A percentile compares a stretch with the other conserved stretches of the same genome.
These are phyloP conservation scores for Aspergillus terreus DNA, from an alignment of 2,329 filamentous ascomycete genomes.

Conservation along the genomic window DNA sequence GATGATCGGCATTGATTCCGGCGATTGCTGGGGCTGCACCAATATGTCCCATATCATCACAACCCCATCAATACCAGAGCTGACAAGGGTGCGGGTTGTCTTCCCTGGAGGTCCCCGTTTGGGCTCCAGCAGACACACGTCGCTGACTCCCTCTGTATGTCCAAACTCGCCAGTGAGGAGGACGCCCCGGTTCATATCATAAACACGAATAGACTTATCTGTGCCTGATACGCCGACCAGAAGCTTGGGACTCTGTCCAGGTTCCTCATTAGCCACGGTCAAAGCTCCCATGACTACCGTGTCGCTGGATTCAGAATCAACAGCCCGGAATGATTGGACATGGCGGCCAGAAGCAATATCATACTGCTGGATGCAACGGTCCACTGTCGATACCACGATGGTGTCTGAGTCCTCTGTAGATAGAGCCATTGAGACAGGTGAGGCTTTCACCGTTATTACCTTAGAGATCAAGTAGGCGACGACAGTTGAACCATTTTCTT, in stretches of 20 bases:
- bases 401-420: conserved; percentile 57
- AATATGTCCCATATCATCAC: conserved; percentile 70
- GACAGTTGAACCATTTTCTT: conserved; percentile 50
- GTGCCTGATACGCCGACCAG: conserved; percentile 88
- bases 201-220: conserved; percentile 91
- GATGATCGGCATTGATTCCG: conserved; percentile 25
- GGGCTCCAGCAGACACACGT: conserved; percentile 66
- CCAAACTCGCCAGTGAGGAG: conserved; percentile 90
- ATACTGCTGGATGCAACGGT: conserved; percentile 58
- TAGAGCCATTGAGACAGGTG: conserved; percentile 78
- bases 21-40: conserved; percentile 30
- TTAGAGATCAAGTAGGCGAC: conserved; percentile 74
- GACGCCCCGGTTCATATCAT: conserved; percentile 71
- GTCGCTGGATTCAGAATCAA: conserved; percentile 75
- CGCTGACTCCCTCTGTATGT: conserved; percentile 89
- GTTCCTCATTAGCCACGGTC: conserved; percentile 52
- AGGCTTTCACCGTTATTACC: conserved; percentile 78
- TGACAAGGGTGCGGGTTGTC: conserved; percentile 55
- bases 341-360: conserved; percentile 66
- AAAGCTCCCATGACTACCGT: conserved; percentile 80
- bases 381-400: conserved; percentile 59
- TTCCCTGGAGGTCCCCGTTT: conserved; percentile 35
- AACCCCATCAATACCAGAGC: conserved; percentile 73
- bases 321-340: conserved; percentile 72
- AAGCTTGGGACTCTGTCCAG: conserved; percentile 59